Percentiles rank a stretch among this genome's conserved stretches.
phyloP scores from a whole-genome alignment of 176 grass and related monocot species.

The sorghum (Sorghum bicolor) region Sorghum_bicolor_NCBIv3 NC_012872.2:66918001-66918500 shows the following conservation, averaged over 20 bases:
- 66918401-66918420: background rate
- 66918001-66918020: background rate
- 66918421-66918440: background rate
- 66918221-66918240: background rate
- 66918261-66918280: background rate
- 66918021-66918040: background rate
- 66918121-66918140: background rate
- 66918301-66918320: background rate
- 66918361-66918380: constrained; percentile 15
- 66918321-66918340: background rate
- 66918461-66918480: background rate
- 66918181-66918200: constrained; percentile 17
- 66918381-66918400: constrained; percentile 9
- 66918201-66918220: background rate
- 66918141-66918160: background rate
- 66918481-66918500: background rate
- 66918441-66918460: background rate
- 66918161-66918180: background rate
- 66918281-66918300: background rate
- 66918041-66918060: background rate
- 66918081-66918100: background rate
- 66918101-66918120: background rate
- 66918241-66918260: background rate
- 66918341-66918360: constrained; percentile 33
- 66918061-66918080: background rate